Percentiles rank a stretch among this genome's conserved stretches.
phyloP scores from a whole-genome alignment of 441 rosid species.

The Jatropha multifida region DNA sequence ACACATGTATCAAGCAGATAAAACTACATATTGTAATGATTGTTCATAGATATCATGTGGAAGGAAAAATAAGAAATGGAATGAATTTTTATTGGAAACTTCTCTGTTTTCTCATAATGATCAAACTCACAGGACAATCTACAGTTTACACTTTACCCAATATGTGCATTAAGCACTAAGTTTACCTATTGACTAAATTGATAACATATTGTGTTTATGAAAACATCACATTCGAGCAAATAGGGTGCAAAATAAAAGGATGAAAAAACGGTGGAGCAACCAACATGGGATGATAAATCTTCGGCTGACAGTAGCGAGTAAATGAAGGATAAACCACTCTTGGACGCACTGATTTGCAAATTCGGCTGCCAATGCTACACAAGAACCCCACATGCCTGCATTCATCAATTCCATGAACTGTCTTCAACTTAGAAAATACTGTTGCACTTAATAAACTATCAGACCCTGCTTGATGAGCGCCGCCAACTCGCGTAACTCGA shows the following conservation, averaged over 20 bases:
- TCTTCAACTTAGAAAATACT: not conserved
- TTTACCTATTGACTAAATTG: no score
- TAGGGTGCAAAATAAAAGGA: not conserved
- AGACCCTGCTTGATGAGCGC: conserved; percentile 19
- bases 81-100: no score
- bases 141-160: no score
- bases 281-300: not conserved
- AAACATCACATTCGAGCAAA: no score
- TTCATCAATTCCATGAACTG: not conserved
- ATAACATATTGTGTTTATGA: no score
- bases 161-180: no score
- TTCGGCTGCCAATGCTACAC: not conserved
- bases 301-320: not conserved
- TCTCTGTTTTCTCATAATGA: no score
- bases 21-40: no score
- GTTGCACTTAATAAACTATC: conserved; percentile 12
- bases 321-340: not conserved
- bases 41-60: no score
- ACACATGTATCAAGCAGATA: no score
- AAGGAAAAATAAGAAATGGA: no score
- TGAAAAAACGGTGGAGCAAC: not conserved
- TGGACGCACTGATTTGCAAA: not conserved
- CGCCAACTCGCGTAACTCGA: conserved; percentile 3
- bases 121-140: no score
- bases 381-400: not conserved